Base-by-base conservation (phyloP, 495 filamentous ascomycete genomes). In the Copromyces sp. region DNA sequence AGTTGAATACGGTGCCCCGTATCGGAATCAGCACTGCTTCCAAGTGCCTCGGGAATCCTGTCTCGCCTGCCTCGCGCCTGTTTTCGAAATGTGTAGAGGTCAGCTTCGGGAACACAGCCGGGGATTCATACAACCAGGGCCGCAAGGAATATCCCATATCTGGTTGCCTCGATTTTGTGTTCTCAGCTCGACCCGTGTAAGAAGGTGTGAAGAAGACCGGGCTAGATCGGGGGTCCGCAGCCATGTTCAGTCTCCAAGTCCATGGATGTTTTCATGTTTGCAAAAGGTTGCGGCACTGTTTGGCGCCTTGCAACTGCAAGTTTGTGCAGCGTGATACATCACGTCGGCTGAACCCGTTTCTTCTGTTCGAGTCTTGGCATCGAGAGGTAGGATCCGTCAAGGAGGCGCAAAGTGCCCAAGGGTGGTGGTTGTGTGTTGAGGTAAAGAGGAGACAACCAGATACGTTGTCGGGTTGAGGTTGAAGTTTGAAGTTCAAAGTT, bases 241-340 rank as follows among this genome's bases (percentile, higher is more conserved):
- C 45, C 45, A 53, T 53, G n/a, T 4, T 29, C 45, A 29, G 45
- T 53, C 8, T 53, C 45, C 45, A 53, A 59, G 53, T 61, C 53
- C 53, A 61, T 61, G 24, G 53, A 16, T 61, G 53, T 61, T 61
- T 61, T 61, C 53, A 35, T 61, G 53, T 61, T 61, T 61, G 53
- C 53, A 32, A 40, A 32, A 61, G 29, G 53, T 29, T 35, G 53
- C 53, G 53, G 53, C 29, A 61, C 53, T 32, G 24, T 24, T 24
- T 24, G 53, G 29, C 53, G 29, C 29, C 53, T 37, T 65, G 53
- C 53, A 65, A 65, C 29, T 65, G 53, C 53, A 65, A 65, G 53
- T 17, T 71, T 71, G 70, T 71, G 70, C 45, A 35, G 42, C 70
- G 70, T 71, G 44, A 24, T 71, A 71, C 70, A 71, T 71, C 17